Evolutionary conservation across 345 rosid species (phyloP), one percentile per base, ranked within the genome.

Genomic region (Eucalyptus camaldulensis): DNA sequence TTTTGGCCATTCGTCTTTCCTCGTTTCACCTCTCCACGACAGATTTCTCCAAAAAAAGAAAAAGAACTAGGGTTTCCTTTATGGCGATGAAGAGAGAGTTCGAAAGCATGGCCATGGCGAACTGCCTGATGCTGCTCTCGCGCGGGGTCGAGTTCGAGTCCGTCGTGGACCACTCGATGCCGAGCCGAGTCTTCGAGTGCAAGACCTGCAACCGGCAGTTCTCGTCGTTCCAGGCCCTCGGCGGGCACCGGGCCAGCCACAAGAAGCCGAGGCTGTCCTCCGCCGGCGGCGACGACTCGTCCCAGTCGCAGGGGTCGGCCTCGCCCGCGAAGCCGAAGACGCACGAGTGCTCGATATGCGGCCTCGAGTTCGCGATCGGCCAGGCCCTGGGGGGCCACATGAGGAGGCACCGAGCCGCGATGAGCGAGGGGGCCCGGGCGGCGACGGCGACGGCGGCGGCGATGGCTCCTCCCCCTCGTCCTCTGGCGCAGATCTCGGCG

Each of bases 291-390:
- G 90, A 88, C 2, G 89, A 81, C 15, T 10, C 86, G 4, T 91
- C 91, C 45, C 56, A 81, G 47, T 22, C 50, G 8, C 44, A 60
- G 80, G 76, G 29, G 81, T 92, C 86, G 76, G 88, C 88, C 6
- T 80, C 91, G 1, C 93, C 95, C 12, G 81, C 58, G 8, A 95
- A 95, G 90, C 91, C 94, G 6, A 96, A 95, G 87, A 92, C 95
- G 4, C 99, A 97, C 58, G 96, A 95, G 93, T 97, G 99, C 88
- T 96, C 99, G 9, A 94, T 97, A 4, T 97, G 99, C 60, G 99
- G 99, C 10, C 92, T 95, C 3, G 97, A 96, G 92, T 97, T 97
- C 69, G 92, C 98, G 1, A 92, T 97, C 56, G 99, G 96, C 11
- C 96, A 95, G 88, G 96, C 97, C 6, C 85, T 94, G 29, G 96